Conservation (phyloP, 192 early-diverging fungal species). For the Dissophora ornata region DNA sequence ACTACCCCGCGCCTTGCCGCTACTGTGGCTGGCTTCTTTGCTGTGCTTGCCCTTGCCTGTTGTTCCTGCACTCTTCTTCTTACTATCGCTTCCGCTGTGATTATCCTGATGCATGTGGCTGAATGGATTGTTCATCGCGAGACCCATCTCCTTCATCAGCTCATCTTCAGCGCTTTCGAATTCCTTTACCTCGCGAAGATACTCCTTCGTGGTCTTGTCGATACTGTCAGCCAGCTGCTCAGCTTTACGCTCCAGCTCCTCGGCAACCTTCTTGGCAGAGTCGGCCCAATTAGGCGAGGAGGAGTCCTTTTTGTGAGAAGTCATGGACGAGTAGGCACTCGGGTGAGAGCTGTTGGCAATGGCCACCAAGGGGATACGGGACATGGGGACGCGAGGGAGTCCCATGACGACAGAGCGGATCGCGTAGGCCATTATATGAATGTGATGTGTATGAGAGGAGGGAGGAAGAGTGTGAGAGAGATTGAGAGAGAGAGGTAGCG, state of each 20-base stretch:
- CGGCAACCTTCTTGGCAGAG: slow-evolving; percentile 11
- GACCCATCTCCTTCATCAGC: slow-evolving; percentile 27
- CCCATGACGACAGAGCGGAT: slow-evolving; percentile 27
- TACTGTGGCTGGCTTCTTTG: background rate
- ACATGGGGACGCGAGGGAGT: slow-evolving; percentile 36
- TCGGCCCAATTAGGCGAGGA: slow-evolving; percentile 21
- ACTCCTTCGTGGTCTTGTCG: slow-evolving; percentile 16
- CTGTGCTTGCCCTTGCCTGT: background rate
- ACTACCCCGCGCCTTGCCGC: background rate
- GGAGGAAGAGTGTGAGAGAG: background rate
- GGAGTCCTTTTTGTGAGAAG: background rate
- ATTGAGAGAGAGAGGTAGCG: background rate
- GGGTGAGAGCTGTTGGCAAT: slow-evolving; percentile 27
- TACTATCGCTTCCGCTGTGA: slow-evolving; percentile 1
- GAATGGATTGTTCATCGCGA: slow-evolving; percentile 18
- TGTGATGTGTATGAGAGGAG: background rate
- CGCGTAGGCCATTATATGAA: slow-evolving; percentile 5
- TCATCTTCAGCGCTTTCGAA: slow-evolving; percentile 37
- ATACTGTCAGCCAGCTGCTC: background rate
- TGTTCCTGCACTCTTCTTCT: background rate
- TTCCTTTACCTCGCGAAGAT: slow-evolving; percentile 49
- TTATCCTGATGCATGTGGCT: slow-evolving; percentile 10
- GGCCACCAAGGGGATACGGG: slow-evolving; percentile 38
- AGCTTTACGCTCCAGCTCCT: slow-evolving; percentile 23
- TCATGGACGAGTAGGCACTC: slow-evolving; percentile 29